Evolutionary conservation across 805 yeast species (phyloP).

Genomic region (Saturnispora sekii): DNA sequence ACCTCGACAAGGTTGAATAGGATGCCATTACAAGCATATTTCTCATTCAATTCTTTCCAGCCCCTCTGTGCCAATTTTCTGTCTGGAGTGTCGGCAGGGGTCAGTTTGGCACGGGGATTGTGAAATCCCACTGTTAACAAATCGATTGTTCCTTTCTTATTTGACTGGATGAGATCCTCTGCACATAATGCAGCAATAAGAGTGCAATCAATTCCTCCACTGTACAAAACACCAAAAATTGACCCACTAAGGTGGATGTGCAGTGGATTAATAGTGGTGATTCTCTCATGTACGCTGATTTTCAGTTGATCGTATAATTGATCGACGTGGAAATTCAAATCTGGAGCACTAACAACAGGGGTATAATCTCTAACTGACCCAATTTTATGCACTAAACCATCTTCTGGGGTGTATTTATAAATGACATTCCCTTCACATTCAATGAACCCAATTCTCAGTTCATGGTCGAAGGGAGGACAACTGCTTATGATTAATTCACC

Average conservation of each 20-base stretch:
- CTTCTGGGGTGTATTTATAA: slow-evolving; percentile 31
- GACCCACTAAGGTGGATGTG: slow-evolving; percentile 25
- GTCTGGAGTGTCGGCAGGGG: slow-evolving; percentile 73
- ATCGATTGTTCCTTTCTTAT: slow-evolving; percentile 37
- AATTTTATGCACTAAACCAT: slow-evolving; percentile 12
- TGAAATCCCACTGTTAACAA: slow-evolving; percentile 89
- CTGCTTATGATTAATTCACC: slow-evolving; percentile 40
- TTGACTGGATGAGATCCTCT: slow-evolving; percentile 17
- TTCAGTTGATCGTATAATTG: slow-evolving; percentile 25
- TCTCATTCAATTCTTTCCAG: slow-evolving; percentile 38
- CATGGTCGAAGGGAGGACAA: slow-evolving; percentile 29
- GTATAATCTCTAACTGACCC: background rate
- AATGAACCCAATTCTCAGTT: slow-evolving; percentile 21
- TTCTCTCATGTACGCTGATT: slow-evolving; percentile 38
- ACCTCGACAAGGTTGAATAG: slow-evolving; percentile 52
- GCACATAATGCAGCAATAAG: slow-evolving; percentile 53
- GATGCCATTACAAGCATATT: slow-evolving; percentile 29
- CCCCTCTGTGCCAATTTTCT: slow-evolving; percentile 63
- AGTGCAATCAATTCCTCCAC: slow-evolving; percentile 95
- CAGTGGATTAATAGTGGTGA: slow-evolving; percentile 52
- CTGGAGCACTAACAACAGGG: background rate
- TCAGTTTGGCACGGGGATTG: slow-evolving; percentile 64
- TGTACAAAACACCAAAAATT: slow-evolving; percentile 58
- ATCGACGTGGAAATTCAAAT: slow-evolving; percentile 2
- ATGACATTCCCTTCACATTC: slow-evolving; percentile 52